phyloP scores from a whole-genome alignment of 768 basidiomycete genomes.

The Udeniomyces megalosporus region DNA sequence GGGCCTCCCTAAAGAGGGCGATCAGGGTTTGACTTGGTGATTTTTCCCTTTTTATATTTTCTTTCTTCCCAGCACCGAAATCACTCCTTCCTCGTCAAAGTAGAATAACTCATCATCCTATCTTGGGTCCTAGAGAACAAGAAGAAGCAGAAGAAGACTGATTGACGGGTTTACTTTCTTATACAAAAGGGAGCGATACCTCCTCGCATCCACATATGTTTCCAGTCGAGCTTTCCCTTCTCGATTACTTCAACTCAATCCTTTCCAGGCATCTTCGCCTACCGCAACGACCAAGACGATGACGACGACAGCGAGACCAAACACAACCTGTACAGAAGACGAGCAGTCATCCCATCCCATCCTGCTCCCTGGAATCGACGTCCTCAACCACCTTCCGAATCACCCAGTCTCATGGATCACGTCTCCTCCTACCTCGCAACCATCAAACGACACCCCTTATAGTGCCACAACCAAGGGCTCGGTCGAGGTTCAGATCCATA shows the following conservation, averaged over 20 bases:
- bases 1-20: not conserved
- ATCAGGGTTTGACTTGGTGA: not conserved
- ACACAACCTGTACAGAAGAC: too few relatives aligned
- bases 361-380: conserved; percentile 72
- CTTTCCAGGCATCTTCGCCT: conserved; percentile 34
- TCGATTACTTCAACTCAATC: conserved; percentile 38
- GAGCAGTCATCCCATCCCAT: conserved; percentile 44
- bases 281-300: too few relatives aligned
- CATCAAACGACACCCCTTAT: not conserved
- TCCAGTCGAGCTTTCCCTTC: conserved; percentile 87
- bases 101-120: too few relatives aligned
- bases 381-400: conserved; percentile 44
- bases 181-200: conserved; percentile 57
- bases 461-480: conserved; percentile 4
- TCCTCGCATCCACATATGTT: conserved; percentile 55
- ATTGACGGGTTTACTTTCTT: too few relatives aligned
- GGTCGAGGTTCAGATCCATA: conserved; percentile 51
- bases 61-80: too few relatives aligned
- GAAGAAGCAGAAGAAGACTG: too few relatives aligned
- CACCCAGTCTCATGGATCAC: conserved; percentile 15
- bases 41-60: not conserved
- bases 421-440: conserved; percentile 8
- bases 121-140: too few relatives aligned
- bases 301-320: too few relatives aligned
- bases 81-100: too few relatives aligned